These are phyloP conservation scores for Verticillium albo-atrum DNA, from an alignment of 2,329 filamentous ascomycete species.

Conservation along the genomic window DNA sequence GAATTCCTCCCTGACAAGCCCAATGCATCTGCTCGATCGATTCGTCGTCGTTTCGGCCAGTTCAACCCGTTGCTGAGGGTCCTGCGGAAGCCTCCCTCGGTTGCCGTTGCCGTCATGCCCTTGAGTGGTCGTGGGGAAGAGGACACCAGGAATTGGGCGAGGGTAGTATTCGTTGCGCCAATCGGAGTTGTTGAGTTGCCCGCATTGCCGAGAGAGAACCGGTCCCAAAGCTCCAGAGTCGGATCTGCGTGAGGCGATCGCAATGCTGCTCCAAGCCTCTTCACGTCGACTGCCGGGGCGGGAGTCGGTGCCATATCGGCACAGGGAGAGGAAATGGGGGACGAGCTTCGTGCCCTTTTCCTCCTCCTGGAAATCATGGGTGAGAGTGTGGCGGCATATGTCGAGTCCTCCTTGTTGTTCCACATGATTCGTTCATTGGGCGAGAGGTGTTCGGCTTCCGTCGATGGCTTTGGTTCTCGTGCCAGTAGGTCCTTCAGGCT, in stretches of 20 bases:
- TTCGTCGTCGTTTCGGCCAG: conserved; percentile 66
- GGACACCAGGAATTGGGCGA: conserved; percentile 64
- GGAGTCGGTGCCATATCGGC: conserved; percentile 37
- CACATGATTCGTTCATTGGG: conserved; percentile 60
- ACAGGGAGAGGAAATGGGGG: conserved; percentile 65
- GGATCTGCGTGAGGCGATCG: conserved; percentile 68
- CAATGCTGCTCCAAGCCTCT: conserved; percentile 52
- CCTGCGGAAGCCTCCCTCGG: conserved; percentile 51
- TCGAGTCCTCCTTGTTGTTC: conserved; percentile 45
- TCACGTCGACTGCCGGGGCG: conserved; percentile 45
- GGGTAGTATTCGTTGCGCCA: conserved; percentile 49
- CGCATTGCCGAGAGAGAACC: conserved; percentile 54
- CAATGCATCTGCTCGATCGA: conserved; percentile 40
- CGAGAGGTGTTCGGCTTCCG: conserved; percentile 39
- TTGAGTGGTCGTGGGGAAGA: conserved; percentile 62
- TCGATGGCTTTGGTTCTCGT: conserved; percentile 12
- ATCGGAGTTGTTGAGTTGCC: conserved; percentile 31
- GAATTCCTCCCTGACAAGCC: not conserved
- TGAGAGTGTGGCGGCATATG: conserved; percentile 36
- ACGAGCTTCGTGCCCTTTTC: conserved; percentile 72
- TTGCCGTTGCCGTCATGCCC: conserved; percentile 27
- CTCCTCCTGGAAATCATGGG: conserved; percentile 47
- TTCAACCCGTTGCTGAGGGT: conserved; percentile 65
- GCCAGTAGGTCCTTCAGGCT: conserved; percentile 55
- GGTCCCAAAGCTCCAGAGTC: conserved; percentile 72